Evolutionary conservation across 2,329 filamentous ascomycete species (phyloP), one percentile per base, ranked within the genome.

Genomic region (Chrysoporthe deuterocubensis): DNA sequence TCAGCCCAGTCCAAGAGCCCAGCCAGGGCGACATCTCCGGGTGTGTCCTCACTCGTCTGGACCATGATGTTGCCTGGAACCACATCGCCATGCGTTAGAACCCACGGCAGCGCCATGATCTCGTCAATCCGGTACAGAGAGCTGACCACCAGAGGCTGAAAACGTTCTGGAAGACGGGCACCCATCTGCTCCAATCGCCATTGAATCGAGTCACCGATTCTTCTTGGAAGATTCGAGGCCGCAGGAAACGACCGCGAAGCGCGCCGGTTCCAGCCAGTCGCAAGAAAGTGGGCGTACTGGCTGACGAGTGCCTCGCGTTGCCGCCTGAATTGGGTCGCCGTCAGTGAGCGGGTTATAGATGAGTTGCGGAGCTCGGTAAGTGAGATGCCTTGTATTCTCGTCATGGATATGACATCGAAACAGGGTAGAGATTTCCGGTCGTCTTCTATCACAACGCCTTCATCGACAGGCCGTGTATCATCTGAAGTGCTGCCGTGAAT

Each of bases 1-100:
- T 91, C 89, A 0, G 86, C 86, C 89, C 88, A 91, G 73, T 91
- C 89, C 0, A 91, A 80, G 0, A 90, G 68, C 1, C 88, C 89
- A 0, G 73, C 79, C 8, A 90, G 73, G 14, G 58, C 44, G 43
- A 62, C 1, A 21, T 18, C 40, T 4, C 54, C 59, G n/a, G 54
- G 14, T 2, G n/a, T 37, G 4, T 26, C 4, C 4, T 2, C 14
- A 8, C n/a, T 5, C n/a, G 26, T 11, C 50, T 21, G 26, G 0
- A 89, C 79, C 73, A 90, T 81, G 56, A 90, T 81, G 68, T 90
- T 90, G 2, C 80, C 80, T 0, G 86, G 80, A 0, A 88, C 77
- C 5, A 90, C 76, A 71, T 91, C 89, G 0, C 88, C 88, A 65
- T 90, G 88, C 6, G 83, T 89, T 13, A 90, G 74, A 4, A 84